phyloP scores from a whole-genome alignment of 208 protist genomes.

The Crithidia fasciculata region DNA sequence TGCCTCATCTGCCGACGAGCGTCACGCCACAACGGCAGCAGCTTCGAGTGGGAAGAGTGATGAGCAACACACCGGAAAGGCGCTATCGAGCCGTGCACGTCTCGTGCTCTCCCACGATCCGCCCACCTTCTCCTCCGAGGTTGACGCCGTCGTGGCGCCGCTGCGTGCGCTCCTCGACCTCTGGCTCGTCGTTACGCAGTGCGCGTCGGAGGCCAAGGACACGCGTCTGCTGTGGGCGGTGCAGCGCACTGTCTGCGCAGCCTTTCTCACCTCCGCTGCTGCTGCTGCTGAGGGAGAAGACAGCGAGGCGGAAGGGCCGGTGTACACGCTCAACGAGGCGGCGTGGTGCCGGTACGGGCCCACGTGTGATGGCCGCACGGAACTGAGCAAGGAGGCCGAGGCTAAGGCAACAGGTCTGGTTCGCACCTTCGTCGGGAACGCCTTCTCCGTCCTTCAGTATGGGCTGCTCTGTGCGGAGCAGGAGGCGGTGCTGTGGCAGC shows the following conservation, averaged over 20 bases:
- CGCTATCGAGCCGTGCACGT: conserved; percentile 1
- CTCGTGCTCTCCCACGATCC: conserved; percentile 11
- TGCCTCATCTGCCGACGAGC: neutral
- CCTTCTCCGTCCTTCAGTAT: conserved; percentile 51
- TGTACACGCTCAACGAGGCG: conserved; percentile 19
- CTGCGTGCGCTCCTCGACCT: conserved; percentile 45
- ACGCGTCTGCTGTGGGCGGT: conserved; percentile 46
- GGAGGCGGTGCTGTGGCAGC: conserved; percentile 26
- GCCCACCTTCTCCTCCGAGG: conserved; percentile 14
- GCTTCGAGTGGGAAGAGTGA: neutral
- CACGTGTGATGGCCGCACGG: neutral
- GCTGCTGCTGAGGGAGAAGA: neutral
- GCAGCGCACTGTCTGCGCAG: conserved; percentile 47
- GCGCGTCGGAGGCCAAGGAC: conserved; percentile 63
- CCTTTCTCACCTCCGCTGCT: conserved; percentile 30
- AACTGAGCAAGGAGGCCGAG: conserved; percentile 5
- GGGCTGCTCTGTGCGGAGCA: conserved; percentile 34
- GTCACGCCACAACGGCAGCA: neutral
- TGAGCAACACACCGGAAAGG: neutral
- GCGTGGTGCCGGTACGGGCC: conserved; percentile 27
- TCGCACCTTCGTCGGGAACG: conserved; percentile 43
- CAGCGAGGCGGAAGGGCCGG: neutral
- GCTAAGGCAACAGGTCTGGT: conserved; percentile 6
- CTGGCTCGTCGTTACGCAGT: conserved; percentile 52
- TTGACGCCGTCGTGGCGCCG: conserved; percentile 29